These are phyloP conservation scores for Chaetomiaceae sp. DNA, from an alignment of 2,329 filamentous ascomycete genomes.

Conservation along the genomic window DNA sequence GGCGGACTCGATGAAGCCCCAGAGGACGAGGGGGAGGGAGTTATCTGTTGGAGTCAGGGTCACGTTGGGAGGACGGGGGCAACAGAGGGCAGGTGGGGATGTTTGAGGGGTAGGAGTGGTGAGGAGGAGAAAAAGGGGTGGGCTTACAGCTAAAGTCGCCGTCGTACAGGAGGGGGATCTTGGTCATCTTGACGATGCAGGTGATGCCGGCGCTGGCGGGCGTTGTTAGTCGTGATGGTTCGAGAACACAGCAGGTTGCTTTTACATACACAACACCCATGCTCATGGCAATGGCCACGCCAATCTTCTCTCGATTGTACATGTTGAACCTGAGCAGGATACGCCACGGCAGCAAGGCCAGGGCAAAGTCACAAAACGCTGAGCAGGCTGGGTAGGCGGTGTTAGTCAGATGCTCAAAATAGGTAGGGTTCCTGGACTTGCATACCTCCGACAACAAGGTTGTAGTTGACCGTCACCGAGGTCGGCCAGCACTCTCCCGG, in stretches of 20 bases:
- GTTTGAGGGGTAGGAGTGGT: neutral
- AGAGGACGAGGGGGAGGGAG: constrained; percentile 21
- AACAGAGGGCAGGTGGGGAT: neutral
- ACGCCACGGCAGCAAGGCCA: constrained; percentile 32
- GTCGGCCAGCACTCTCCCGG: constrained; percentile 29
- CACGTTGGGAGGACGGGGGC: too few relatives aligned
- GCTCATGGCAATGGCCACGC: constrained; percentile 34
- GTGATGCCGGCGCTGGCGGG: constrained; percentile 28
- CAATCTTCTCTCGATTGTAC: constrained; percentile 32
- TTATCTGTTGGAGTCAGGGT: constrained; percentile 14
- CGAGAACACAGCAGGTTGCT: neutral
- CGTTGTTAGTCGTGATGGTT: neutral
- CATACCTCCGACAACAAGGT: constrained; percentile 28
- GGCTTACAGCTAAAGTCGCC: constrained; percentile 22
- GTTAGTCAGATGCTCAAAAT: neutral
- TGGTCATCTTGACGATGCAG: constrained; percentile 29
- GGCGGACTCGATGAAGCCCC: constrained; percentile 20
- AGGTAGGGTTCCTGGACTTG: neutral
- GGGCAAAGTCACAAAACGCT: constrained; percentile 29
- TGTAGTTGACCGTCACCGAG: constrained; percentile 22
- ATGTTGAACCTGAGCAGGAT: constrained; percentile 33
- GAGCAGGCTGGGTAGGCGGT: constrained; percentile 26
- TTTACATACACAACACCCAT: constrained; percentile 31
- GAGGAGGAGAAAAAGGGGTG: neutral
- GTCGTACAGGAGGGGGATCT: constrained; percentile 5